Evolutionary conservation across 2,329 filamentous ascomycete species (phyloP).

Genomic region (Epichloe typhina): DNA sequence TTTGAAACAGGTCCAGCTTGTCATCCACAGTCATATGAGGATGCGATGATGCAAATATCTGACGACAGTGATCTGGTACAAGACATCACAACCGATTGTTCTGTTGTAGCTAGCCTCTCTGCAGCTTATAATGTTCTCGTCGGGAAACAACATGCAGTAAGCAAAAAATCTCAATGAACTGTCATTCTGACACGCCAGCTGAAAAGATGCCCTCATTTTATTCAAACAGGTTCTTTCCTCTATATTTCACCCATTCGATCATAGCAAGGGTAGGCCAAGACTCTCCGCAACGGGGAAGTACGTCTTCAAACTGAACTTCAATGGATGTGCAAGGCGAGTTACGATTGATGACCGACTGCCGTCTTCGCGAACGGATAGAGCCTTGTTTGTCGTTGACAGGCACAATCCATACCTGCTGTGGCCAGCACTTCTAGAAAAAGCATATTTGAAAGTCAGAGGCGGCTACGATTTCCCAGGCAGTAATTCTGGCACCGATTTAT

Average conservation of each 20-base stretch:
- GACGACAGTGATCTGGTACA: conserved; percentile 73
- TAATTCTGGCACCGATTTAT: conserved; percentile 90
- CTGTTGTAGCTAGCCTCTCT: conserved; percentile 89
- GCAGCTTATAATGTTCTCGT: conserved; percentile 59
- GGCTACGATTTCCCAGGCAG: conserved; percentile 97
- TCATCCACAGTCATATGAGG: conserved; percentile 19
- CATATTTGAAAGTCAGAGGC: conserved; percentile 86
- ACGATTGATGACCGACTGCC: conserved; percentile 83
- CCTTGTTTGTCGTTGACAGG: conserved; percentile 78
- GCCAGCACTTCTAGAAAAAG: conserved; percentile 90
- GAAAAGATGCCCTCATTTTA: neutral
- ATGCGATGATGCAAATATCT: conserved; percentile 40
- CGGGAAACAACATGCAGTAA: conserved; percentile 55
- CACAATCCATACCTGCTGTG: conserved; percentile 72
- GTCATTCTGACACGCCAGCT: neutral
- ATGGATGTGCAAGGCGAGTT: conserved; percentile 80
- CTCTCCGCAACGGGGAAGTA: conserved; percentile 78
- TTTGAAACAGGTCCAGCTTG: conserved; percentile 19
- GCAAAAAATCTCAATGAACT: conserved; percentile 6
- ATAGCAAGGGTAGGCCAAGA: conserved; percentile 39
- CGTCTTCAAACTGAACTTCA: conserved; percentile 85
- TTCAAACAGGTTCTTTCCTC: conserved; percentile 49
- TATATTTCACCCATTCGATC: conserved; percentile 64
- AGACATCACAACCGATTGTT: conserved; percentile 91
- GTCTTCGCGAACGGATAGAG: conserved; percentile 57